Percentiles rank a stretch among this genome's conserved stretches.
phyloP scores from a whole-genome alignment of 805 yeast genomes.

The Maudiozyma saulgeensis region DNA sequence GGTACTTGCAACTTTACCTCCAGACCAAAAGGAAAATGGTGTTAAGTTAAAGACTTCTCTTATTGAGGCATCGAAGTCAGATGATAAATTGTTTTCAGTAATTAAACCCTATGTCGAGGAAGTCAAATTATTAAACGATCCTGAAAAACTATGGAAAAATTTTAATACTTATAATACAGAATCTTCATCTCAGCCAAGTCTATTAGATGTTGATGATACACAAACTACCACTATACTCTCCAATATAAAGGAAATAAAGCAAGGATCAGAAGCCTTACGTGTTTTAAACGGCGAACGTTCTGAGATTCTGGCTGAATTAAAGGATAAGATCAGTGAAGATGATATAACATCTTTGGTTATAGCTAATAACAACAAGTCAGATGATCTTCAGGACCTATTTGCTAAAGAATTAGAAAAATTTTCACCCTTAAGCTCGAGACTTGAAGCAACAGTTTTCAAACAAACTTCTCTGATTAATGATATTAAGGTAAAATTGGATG shows the following conservation, averaged over 20 bases:
- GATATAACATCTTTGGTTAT: conserved; percentile 74
- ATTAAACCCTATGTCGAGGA: conserved; percentile 37
- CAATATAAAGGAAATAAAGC: conserved; percentile 43
- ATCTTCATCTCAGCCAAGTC: conserved; percentile 28
- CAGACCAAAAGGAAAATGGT: conserved; percentile 44
- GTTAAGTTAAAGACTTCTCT: conserved; percentile 49
- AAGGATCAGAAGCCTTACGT: conserved; percentile 50
- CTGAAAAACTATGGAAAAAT: conserved; percentile 35
- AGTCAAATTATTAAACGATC: conserved; percentile 36
- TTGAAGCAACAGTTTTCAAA: conserved; percentile 57
- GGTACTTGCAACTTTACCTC: conserved; percentile 27
- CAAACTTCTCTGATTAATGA: conserved; percentile 47
- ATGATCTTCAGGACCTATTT: conserved; percentile 48
- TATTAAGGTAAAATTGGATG: conserved; percentile 38
- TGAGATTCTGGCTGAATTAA: conserved; percentile 53
- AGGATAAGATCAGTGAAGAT: conserved; percentile 62
- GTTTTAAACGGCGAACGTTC: conserved; percentile 55
- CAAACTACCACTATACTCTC: conserved; percentile 24
- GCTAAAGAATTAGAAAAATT: conserved; percentile 70
- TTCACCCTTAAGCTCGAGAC: conserved; percentile 52
- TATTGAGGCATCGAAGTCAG: conserved; percentile 52
- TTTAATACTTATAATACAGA: conserved; percentile 17
- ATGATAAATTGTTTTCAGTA: conserved; percentile 41
- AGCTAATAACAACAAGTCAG: conserved; percentile 48
- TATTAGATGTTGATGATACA: conserved; percentile 62